Evolutionary conservation across 805 yeast genomes (phyloP).

Genomic region (Candida ortonii): DNA sequence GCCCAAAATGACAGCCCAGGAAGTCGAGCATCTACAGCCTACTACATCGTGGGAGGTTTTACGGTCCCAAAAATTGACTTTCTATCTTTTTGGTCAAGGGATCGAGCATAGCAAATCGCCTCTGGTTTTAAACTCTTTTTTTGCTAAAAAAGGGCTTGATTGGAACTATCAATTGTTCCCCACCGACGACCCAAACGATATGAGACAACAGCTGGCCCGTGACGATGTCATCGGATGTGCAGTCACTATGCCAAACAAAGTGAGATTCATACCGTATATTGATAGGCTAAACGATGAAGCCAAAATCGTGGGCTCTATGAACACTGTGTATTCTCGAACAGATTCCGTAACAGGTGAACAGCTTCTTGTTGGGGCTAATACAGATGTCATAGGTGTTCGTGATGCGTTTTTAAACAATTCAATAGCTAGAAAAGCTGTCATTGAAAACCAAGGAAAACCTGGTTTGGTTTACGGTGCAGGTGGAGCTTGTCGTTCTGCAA

Average conservation of each 20-base stretch:
- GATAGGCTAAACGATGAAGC: constrained; percentile 5
- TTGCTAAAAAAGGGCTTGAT: constrained; percentile 6
- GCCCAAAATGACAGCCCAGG: no score
- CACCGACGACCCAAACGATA: constrained; percentile 5
- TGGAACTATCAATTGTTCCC: constrained; percentile 9
- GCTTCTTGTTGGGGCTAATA: constrained; percentile 5
- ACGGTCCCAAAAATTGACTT: constrained; percentile 2
- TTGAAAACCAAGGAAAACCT: constrained; percentile 1
- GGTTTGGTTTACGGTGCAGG: constrained; percentile 10
- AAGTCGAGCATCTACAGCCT: no score
- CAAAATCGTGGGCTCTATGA: constrained; percentile 4
- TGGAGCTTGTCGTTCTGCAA: no score
- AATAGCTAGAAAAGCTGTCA: not conserved
- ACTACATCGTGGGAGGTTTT: constrained; percentile 8
- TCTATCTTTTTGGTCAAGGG: constrained; percentile 9
- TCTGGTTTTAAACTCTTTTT: constrained; percentile 7
- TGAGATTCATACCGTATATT: constrained; percentile 5
- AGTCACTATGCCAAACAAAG: constrained; percentile 13
- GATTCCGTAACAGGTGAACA: constrained; percentile 1
- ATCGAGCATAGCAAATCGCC: constrained; percentile 12
- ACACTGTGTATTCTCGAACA: constrained; percentile 4
- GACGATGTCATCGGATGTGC: constrained; percentile 10
- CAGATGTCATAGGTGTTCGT: constrained; percentile 5
- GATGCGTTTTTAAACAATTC: constrained; percentile 4
- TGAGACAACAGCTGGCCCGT: constrained; percentile 1